These are phyloP conservation scores for Miscanthus lutarioriparius DNA, from an alignment of 176 grass and related monocot genomes.

Conservation along the genomic window DNA sequence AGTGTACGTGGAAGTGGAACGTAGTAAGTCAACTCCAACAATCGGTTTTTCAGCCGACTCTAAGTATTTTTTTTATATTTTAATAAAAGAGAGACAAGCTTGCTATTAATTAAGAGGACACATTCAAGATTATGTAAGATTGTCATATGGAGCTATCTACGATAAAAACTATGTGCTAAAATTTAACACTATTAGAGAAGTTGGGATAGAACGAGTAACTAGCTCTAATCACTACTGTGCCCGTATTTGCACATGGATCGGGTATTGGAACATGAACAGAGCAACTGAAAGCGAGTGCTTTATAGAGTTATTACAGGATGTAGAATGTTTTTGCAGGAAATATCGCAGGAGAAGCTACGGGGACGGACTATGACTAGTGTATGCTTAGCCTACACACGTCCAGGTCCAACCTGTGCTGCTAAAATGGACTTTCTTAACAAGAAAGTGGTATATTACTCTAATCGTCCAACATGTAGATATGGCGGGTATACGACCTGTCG, in stretches of 20 bases:
- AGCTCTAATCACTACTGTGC: neutral
- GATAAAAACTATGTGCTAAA: too few species aligned
- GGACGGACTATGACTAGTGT: neutral
- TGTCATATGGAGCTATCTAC: too few species aligned
- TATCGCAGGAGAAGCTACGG: neutral
- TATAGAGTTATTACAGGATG: neutral
- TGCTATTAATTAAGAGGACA: too few species aligned
- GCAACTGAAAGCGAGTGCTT: constrained; percentile 4
- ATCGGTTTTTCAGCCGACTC: too few species aligned
- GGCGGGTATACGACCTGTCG: neutral
- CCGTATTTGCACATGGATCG: neutral
- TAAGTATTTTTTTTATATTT: too few species aligned
- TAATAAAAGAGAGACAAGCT: too few species aligned
- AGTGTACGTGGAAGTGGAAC: too few species aligned
- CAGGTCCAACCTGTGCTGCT: neutral
- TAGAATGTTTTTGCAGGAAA: neutral
- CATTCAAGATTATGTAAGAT: too few species aligned
- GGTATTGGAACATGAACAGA: neutral
- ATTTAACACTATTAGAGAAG: too few species aligned
- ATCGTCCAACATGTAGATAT: neutral
- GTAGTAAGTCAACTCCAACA: too few species aligned
- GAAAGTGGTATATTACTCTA: neutral
- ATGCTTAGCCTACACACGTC: neutral
- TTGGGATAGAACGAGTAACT: too few species aligned
- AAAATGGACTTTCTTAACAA: neutral